Evolutionary conservation across 108 stramenopile species (phyloP).

Genomic region (Conticribra guillardii): DNA sequence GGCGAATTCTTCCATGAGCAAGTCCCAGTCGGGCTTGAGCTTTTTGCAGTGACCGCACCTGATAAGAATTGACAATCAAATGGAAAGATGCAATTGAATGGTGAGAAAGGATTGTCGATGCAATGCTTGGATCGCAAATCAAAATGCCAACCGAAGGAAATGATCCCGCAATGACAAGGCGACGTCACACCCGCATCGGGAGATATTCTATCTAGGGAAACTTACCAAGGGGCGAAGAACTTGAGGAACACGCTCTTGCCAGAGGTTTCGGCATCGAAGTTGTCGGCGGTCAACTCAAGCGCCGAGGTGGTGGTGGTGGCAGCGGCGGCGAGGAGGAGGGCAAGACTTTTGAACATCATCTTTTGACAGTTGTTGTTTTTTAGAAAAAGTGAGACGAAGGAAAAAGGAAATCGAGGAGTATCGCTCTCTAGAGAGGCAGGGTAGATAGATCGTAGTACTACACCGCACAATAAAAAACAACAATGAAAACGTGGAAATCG

Average conservation of each 20-base stretch:
- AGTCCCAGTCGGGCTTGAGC: constrained; percentile 59
- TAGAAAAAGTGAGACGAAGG: background rate
- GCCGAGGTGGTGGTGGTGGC: constrained; percentile 22
- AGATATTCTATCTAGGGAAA: background rate
- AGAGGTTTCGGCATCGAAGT: constrained; percentile 62
- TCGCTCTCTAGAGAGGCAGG: no score
- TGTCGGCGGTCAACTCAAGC: constrained; percentile 69
- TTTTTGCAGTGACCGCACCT: constrained; percentile 60
- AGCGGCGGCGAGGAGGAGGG: constrained; percentile 32
- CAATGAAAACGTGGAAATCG: no score
- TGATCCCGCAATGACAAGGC: no score
- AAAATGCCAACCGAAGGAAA: no score
- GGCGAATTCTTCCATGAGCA: constrained; percentile 72
- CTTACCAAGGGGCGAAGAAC: constrained; percentile 81
- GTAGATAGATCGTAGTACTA: no score
- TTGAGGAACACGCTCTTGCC: constrained; percentile 87
- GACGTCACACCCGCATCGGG: no score
- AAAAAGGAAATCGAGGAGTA: no score
- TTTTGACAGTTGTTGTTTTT: background rate
- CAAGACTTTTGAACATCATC: constrained; percentile 3
- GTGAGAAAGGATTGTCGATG: background rate
- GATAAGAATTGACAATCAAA: constrained; percentile 2
- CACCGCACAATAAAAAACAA: no score
- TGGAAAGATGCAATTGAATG: background rate
- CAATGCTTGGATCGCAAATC: no score